Conservation (phyloP, 768 basidiomycete species). For the Panaeolus papilionaceus region DNA sequence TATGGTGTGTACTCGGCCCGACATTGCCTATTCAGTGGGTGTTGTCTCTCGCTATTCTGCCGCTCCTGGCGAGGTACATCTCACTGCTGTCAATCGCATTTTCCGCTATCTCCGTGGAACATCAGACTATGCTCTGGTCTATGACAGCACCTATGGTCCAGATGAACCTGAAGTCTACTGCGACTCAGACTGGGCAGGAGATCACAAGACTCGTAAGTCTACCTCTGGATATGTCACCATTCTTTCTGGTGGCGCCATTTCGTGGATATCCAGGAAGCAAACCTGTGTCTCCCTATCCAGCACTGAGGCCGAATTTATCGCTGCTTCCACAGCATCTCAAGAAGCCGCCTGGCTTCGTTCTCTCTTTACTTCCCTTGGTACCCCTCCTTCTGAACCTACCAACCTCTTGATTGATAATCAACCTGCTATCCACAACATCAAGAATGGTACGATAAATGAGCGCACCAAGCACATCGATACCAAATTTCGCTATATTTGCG, state of each 20-base stretch:
- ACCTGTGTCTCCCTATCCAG: constrained; percentile 22
- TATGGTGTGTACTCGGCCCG: constrained; percentile 18
- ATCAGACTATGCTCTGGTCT: constrained; percentile 20
- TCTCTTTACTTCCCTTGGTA: constrained; percentile 10
- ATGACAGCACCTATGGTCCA: constrained; percentile 17
- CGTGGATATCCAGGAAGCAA: constrained; percentile 23
- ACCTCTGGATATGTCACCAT: constrained; percentile 22
- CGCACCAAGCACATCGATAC: constrained; percentile 38
- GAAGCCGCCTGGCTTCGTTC: constrained; percentile 21
- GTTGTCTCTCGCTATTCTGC: constrained; percentile 17
- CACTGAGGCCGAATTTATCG: constrained; percentile 24
- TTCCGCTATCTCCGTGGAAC: constrained; percentile 25
- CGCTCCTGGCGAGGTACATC: constrained; percentile 16
- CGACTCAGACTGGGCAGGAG: constrained; percentile 33
- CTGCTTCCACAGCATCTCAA: constrained; percentile 18
- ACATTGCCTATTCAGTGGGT: constrained; percentile 22
- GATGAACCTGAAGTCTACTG: constrained; percentile 18
- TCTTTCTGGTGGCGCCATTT: constrained; percentile 20
- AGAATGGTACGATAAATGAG: constrained; percentile 33
- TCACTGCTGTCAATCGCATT: constrained; percentile 21
- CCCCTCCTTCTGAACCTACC: background rate
- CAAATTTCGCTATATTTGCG: constrained; percentile 33
- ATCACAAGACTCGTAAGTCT: constrained; percentile 26
- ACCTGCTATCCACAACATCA: constrained; percentile 32
- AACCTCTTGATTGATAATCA: constrained; percentile 32